These are phyloP conservation scores for Hibiscus syriacus DNA, from an alignment of 345 rosid species.

Conservation along the genomic window DNA sequence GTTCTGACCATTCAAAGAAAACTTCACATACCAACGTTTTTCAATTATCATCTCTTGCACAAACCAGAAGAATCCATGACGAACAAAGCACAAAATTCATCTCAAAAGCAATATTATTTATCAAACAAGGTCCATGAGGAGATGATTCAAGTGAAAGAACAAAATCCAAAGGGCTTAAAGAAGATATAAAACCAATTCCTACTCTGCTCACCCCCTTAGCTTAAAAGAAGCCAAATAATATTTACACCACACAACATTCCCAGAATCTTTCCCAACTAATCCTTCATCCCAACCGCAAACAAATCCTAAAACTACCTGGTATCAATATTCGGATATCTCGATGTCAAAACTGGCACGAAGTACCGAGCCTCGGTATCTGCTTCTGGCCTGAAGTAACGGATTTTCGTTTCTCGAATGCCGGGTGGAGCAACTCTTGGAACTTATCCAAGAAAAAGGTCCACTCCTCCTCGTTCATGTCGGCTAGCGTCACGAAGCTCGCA, in stretches of 20 bases:
- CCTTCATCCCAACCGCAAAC: no score
- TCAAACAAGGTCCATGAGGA: constrained; percentile 32
- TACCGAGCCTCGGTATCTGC: constrained; percentile 93
- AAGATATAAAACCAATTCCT: constrained; percentile 25
- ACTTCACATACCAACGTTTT: no score
- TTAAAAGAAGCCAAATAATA: constrained; percentile 33
- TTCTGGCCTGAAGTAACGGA: constrained; percentile 58
- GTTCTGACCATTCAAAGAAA: no score
- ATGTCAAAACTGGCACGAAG: constrained; percentile 96
- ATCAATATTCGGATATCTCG: constrained; percentile 1
- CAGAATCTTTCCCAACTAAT: no score
- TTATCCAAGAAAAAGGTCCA: constrained; percentile 73
- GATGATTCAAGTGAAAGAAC: neutral
- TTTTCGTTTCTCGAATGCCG: constrained; percentile 68
- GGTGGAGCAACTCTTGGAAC: constrained; percentile 60
- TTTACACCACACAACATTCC: no score
- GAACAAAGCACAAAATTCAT: neutral
- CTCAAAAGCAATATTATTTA: constrained; percentile 36
- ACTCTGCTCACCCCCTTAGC: constrained; percentile 23
- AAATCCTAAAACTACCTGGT: constrained; percentile 7
- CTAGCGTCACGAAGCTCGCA: constrained; percentile 69
- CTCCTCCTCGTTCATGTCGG: constrained; percentile 80
- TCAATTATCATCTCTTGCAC: no score
- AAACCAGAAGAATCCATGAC: no score
- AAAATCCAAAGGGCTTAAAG: neutral